Base-by-base conservation (phyloP, 192 early-diverging fungal species). In the Glomus cerebriforme region DNA sequence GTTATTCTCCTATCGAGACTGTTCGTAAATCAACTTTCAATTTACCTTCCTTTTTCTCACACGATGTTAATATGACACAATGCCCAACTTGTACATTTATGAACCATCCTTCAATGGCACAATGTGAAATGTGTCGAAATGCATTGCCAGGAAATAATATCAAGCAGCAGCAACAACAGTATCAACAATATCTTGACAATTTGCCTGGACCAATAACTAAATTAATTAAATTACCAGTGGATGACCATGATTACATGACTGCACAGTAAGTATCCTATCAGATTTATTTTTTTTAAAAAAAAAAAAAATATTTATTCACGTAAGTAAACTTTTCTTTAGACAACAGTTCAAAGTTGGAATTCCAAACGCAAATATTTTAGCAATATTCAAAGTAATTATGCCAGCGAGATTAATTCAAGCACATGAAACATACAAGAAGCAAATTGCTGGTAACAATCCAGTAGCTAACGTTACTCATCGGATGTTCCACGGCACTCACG, bases 371-470 rank as follows among this genome's bases (percentile, higher is more conserved):
- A n/a, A 6, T 29, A 45, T 71, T 47, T 19, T 47, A 17, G 43
- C 69, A 5, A 71, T 71, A 1, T 26, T 71, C 8, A 37, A 8
- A 10, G 8, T 71, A 26, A 37, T 47, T 24, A 71, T 71, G 69
- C 69, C 69, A 29, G 26, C 12, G 2, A 71, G 43, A 45, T 22
- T 71, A 22, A n/a, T 71, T 71, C n/a, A 71, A 27, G 69, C 69
- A 47, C 69, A 71, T 49, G 69, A 71, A 71, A 9, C 22, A 27
- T 49, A 71, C 27, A 54, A 71, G 43, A 68, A 68, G 3, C 6
- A 68, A n/a, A n/a, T 68, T n/a, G 34, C 66, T 19, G 43, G 43
- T 35, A 7, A 8, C 49, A 9, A n/a, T 15, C 15, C 31, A 24
- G n/a, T 12, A 15, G 35, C 5, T 1, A 37, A 15, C 7, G 32